phyloP scores from a whole-genome alignment of 139 green algal species.

The Nannochloris sp. region DNA sequence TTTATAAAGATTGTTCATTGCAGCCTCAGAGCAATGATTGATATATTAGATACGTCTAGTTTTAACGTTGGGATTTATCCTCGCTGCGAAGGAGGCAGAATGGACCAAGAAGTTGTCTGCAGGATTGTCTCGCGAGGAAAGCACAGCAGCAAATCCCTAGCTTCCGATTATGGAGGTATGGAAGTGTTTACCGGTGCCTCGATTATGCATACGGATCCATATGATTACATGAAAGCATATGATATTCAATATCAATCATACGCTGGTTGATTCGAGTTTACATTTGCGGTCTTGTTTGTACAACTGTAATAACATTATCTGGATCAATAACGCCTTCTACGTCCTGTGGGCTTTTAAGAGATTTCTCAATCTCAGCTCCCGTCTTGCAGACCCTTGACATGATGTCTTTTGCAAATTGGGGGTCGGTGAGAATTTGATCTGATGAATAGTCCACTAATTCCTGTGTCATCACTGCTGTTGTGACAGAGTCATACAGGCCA shows the following conservation, averaged over 20 bases:
- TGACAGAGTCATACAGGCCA: constrained; percentile 88
- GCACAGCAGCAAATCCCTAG: constrained; percentile 23
- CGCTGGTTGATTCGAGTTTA: constrained; percentile 25
- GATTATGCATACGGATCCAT: constrained; percentile 78
- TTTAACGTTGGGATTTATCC: constrained; percentile 52
- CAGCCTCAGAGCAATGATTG: constrained; percentile 55
- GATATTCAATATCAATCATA: constrained; percentile 4
- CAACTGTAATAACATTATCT: constrained; percentile 78
- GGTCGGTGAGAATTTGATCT: constrained; percentile 72
- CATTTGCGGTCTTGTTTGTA: constrained; percentile 94
- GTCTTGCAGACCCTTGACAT: constrained; percentile 47
- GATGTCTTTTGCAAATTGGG: constrained; percentile 48
- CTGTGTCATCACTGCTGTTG: constrained; percentile 69
- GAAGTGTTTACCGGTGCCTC: constrained; percentile 72
- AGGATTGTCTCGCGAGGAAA: constrained; percentile 60
- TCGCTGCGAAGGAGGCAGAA: background rate
- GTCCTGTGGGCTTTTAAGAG: constrained; percentile 67
- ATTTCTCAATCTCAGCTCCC: constrained; percentile 11
- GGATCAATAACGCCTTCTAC: constrained; percentile 87
- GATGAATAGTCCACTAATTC: constrained; percentile 63
- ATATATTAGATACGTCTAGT: constrained; percentile 46
- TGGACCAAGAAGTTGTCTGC: constrained; percentile 28
- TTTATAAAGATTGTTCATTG: constrained; percentile 48
- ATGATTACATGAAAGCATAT: constrained; percentile 4
- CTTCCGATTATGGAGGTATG: constrained; percentile 67